These are phyloP conservation scores for Dalechampia spathulata DNA, from an alignment of 441 rosid species.

Conservation along the genomic window DNA sequence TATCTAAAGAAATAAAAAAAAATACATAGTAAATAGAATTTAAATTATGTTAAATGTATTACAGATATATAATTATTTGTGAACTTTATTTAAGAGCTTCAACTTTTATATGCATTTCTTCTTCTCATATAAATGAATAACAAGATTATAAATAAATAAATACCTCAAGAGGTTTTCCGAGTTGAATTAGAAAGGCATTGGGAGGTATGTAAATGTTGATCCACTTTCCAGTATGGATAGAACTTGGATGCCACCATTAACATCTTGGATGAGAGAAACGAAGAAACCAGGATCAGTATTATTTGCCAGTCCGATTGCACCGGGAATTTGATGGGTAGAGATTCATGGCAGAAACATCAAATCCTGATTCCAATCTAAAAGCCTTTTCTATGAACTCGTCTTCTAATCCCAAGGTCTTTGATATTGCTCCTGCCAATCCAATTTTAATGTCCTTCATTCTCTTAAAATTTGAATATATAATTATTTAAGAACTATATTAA, in stretches of 20 bases:
- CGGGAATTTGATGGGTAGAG: slow-evolving; percentile 21
- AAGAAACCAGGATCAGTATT: slow-evolving; percentile 33
- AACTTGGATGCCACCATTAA: slow-evolving; percentile 25
- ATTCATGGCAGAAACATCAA: slow-evolving; percentile 28
- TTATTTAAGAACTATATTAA: too few species aligned
- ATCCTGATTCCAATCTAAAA: slow-evolving; percentile 17
- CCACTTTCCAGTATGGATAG: slow-evolving; percentile 24
- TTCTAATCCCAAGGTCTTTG: slow-evolving; percentile 23
- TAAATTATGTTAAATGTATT: too few species aligned
- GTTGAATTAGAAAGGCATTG: slow-evolving; percentile 22
- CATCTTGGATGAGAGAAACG: slow-evolving; percentile 26
- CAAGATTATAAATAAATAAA: too few species aligned
- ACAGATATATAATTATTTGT: too few species aligned
- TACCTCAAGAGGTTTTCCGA: slow-evolving; percentile 32
- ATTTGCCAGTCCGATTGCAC: slow-evolving; percentile 16
- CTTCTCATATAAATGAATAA: too few species aligned
- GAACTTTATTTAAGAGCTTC: too few species aligned
- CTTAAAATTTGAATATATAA: too few species aligned
- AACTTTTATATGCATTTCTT: too few species aligned
- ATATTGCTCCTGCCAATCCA: slow-evolving; percentile 25
- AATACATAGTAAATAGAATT: too few species aligned
- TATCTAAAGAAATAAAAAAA: too few species aligned
- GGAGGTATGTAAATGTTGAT: slow-evolving; percentile 13
- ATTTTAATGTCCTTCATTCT: slow-evolving; percentile 15
- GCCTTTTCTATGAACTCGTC: slow-evolving; percentile 24